phyloP scores from a whole-genome alignment of 345 rosid genomes.

The Sonneratia caseolaris region DNA sequence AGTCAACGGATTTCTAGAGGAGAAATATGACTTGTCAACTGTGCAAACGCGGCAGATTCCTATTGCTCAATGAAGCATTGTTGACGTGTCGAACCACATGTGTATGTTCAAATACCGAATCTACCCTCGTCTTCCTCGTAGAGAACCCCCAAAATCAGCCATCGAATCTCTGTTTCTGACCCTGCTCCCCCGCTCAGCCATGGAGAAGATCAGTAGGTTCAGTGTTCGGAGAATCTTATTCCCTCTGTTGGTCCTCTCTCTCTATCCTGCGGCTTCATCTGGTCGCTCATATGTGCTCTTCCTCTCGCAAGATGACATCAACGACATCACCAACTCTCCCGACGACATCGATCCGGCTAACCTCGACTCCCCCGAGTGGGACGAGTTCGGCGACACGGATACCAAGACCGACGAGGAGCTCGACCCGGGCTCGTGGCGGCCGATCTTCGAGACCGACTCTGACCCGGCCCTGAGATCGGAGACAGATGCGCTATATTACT shows the following conservation, averaged over 20 bases:
- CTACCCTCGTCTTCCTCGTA: conserved; percentile 1
- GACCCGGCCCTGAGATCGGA: conserved; percentile 11
- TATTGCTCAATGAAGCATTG: neutral
- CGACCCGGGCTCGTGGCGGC: conserved; percentile 94
- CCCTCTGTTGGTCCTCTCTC: conserved; percentile 17
- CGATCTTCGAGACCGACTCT: conserved; percentile 70
- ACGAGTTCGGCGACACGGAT: conserved; percentile 66
- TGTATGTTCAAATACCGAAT: neutral
- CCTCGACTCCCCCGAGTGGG: conserved; percentile 47
- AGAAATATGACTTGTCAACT: neutral
- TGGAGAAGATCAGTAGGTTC: conserved; percentile 1
- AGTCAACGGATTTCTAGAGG: too few species aligned
- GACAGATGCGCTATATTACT: conserved; percentile 35
- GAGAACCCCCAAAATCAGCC: neutral
- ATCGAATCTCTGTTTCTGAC: neutral
- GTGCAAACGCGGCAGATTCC: neutral
- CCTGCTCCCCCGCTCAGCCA: neutral
- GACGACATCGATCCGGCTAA: conserved; percentile 32
- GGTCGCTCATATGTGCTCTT: conserved; percentile 68
- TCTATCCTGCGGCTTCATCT: conserved; percentile 24
- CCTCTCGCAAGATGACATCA: conserved; percentile 81
- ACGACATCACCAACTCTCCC: conserved; percentile 33
- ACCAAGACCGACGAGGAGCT: conserved; percentile 64
- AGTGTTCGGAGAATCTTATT: neutral
- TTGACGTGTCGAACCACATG: neutral